phyloP scores from a whole-genome alignment of 2,329 filamentous ascomycete species.

The Fusarium palustre region DNA sequence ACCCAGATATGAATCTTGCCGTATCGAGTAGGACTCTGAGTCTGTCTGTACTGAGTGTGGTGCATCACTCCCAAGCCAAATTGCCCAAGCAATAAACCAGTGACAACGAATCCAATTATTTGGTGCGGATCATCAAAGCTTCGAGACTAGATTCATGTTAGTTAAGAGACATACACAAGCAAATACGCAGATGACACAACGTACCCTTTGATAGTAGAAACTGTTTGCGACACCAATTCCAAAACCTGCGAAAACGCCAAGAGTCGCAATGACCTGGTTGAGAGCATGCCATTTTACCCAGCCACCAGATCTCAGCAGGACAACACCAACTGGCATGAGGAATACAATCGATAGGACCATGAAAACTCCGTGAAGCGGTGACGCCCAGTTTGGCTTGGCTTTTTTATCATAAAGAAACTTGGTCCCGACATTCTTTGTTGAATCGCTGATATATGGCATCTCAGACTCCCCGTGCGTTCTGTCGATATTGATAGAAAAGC shows the following conservation, averaged over 20 bases:
- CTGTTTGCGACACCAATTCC: slow-evolving; percentile 65
- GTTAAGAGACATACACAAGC: slow-evolving; percentile 23
- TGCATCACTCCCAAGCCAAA: slow-evolving; percentile 67
- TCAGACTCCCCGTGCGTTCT: slow-evolving; percentile 62
- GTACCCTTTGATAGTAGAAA: slow-evolving; percentile 66
- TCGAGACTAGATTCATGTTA: slow-evolving; percentile 57
- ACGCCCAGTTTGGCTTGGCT: slow-evolving; percentile 54
- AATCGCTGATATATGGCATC: slow-evolving; percentile 52
- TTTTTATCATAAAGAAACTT: slow-evolving; percentile 48
- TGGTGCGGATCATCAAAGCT: slow-evolving; percentile 67
- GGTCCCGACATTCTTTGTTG: slow-evolving; percentile 53
- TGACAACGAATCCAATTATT: slow-evolving; percentile 67
- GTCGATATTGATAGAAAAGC: slow-evolving; percentile 67
- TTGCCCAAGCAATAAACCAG: slow-evolving; percentile 64
- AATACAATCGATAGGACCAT: slow-evolving; percentile 69
- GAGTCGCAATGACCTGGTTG: slow-evolving; percentile 63
- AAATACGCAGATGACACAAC: background rate
- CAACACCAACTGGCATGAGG: slow-evolving; percentile 66
- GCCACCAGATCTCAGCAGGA: slow-evolving; percentile 64
- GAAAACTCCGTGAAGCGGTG: slow-evolving; percentile 59
- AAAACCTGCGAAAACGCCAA: slow-evolving; percentile 62
- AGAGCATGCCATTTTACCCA: slow-evolving; percentile 66
- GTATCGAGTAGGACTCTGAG: slow-evolving; percentile 61
- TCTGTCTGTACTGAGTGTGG: slow-evolving; percentile 65
- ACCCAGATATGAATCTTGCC: slow-evolving; percentile 68